phyloP scores from a whole-genome alignment of 2,329 filamentous ascomycete genomes.

The Epichloe uncinata region DNA sequence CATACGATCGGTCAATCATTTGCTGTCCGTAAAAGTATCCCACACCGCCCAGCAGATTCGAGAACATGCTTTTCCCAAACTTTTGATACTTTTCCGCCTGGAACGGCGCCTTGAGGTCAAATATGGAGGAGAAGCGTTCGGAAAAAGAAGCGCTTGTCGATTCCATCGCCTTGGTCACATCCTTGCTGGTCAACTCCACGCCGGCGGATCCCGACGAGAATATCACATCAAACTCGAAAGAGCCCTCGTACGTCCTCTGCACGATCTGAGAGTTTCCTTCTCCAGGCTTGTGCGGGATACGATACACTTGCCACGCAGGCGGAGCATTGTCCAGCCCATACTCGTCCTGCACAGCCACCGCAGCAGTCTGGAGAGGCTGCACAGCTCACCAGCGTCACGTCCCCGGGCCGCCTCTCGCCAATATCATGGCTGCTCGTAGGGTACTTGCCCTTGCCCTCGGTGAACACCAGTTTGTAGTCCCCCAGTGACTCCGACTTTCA shows the following conservation, averaged over 20 bases:
- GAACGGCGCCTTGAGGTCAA: slow-evolving; percentile 62
- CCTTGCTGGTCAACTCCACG: slow-evolving; percentile 40
- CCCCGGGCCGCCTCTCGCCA: slow-evolving; percentile 54
- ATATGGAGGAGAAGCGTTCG: slow-evolving; percentile 56
- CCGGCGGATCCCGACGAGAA: slow-evolving; percentile 67
- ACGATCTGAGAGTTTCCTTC: slow-evolving; percentile 73
- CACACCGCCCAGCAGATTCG: slow-evolving; percentile 85
- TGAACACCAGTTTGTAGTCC: slow-evolving; percentile 66
- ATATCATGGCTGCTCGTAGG: slow-evolving; percentile 51
- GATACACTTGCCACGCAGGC: slow-evolving; percentile 75
- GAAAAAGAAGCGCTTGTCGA: slow-evolving; percentile 55
- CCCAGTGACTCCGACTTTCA: slow-evolving; percentile 59
- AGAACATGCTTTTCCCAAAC: slow-evolving; percentile 85
- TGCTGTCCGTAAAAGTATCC: slow-evolving; percentile 90
- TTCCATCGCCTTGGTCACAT: slow-evolving; percentile 58
- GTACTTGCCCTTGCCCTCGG: slow-evolving; percentile 52
- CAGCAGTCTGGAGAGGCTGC: slow-evolving; percentile 39
- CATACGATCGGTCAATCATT: slow-evolving; percentile 79
- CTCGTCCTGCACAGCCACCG: slow-evolving; percentile 35
- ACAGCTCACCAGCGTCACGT: slow-evolving; percentile 64
- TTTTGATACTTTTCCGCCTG: slow-evolving; percentile 54
- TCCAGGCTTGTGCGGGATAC: slow-evolving; percentile 54
- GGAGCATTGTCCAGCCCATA: slow-evolving; percentile 53
- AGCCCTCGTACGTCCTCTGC: slow-evolving; percentile 81
- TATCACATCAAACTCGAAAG: slow-evolving; percentile 87